A percentile compares a stretch with the other conserved stretches of the same genome.
phyloP scores from a whole-genome alignment of 1,284 basidiomycete species.

The Fomitopsis pinicola region DNA sequence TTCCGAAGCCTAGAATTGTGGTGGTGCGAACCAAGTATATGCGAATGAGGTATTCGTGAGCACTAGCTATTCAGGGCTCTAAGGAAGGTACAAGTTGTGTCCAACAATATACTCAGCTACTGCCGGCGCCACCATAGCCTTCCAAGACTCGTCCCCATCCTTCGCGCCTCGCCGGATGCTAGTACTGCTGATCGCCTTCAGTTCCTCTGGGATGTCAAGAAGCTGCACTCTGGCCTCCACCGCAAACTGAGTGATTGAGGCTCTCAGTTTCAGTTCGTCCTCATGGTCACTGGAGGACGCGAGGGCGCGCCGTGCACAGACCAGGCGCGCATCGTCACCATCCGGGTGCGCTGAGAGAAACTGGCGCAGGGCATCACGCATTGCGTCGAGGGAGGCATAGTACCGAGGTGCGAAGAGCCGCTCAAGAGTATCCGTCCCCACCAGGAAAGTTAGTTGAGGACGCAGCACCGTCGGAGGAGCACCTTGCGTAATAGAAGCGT shows the following conservation, averaged over 20 bases:
- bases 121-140: slow-evolving; percentile 35
- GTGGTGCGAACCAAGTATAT: too few relatives aligned
- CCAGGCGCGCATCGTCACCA: slow-evolving; percentile 62
- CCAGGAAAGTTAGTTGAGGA: slow-evolving; percentile 18
- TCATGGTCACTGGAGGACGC: slow-evolving; percentile 16
- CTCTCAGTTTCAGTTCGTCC: slow-evolving; percentile 30
- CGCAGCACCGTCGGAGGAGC: not conserved
- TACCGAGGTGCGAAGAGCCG: slow-evolving; percentile 82
- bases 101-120: slow-evolving; percentile 47
- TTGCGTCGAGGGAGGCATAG: slow-evolving; percentile 55
- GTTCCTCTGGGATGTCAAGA: slow-evolving; percentile 54
- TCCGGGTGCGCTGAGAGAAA: slow-evolving; percentile 51
- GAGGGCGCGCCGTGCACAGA: slow-evolving; percentile 62
- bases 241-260: slow-evolving; percentile 46
- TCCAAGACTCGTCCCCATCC: slow-evolving; percentile 32
- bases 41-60: not conserved
- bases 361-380: slow-evolving; percentile 50
- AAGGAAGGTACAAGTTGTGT: slow-evolving; percentile 43
- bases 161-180: slow-evolving; percentile 54
- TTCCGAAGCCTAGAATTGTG: too few relatives aligned
- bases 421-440: slow-evolving; percentile 88
- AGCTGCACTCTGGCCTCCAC: slow-evolving; percentile 47
- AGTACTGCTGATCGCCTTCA: slow-evolving; percentile 70
- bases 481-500: not conserved
- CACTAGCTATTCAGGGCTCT: not conserved